Evolutionary conservation across 352 stramenopile genomes (phyloP).

Genomic region (Phytophthora constricta): DNA sequence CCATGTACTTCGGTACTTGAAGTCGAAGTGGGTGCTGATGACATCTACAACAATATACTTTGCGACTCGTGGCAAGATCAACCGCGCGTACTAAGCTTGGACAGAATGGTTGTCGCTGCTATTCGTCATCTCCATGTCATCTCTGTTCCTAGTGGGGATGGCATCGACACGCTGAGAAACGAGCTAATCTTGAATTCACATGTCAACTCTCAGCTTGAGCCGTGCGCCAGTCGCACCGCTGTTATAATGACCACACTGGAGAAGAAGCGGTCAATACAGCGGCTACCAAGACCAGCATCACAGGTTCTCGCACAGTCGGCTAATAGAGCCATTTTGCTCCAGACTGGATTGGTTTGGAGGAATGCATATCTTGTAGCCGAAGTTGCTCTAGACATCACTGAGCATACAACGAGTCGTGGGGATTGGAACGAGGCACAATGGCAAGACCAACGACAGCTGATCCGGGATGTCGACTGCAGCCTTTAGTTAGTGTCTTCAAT

Average conservation of each 20-base stretch:
- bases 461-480: constrained; percentile 30
- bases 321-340: constrained; percentile 36
- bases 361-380: constrained; percentile 56
- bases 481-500: constrained; percentile 57
- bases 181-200: constrained; percentile 49
- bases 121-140: constrained; percentile 54
- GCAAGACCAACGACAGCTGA: constrained; percentile 6
- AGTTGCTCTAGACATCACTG: constrained; percentile 30
- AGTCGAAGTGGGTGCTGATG: constrained; percentile 38
- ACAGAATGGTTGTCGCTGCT: constrained; percentile 39
- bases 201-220: constrained; percentile 38
- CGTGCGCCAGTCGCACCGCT: constrained; percentile 14
- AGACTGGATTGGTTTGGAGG: constrained; percentile 66
- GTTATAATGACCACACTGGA: constrained; percentile 17
- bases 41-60: constrained; percentile 37
- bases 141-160: constrained; percentile 31
- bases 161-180: constrained; percentile 20
- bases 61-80: constrained; percentile 11
- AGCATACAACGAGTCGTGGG: background rate
- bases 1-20: constrained; percentile 6
- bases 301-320: constrained; percentile 18
- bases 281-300: constrained; percentile 21
- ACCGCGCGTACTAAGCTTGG: constrained; percentile 35
- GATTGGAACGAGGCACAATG: constrained; percentile 2
- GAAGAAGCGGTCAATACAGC: constrained; percentile 31